phyloP scores from a whole-genome alignment of 2,329 filamentous ascomycete species.

The Scorias spongiosa region DNA sequence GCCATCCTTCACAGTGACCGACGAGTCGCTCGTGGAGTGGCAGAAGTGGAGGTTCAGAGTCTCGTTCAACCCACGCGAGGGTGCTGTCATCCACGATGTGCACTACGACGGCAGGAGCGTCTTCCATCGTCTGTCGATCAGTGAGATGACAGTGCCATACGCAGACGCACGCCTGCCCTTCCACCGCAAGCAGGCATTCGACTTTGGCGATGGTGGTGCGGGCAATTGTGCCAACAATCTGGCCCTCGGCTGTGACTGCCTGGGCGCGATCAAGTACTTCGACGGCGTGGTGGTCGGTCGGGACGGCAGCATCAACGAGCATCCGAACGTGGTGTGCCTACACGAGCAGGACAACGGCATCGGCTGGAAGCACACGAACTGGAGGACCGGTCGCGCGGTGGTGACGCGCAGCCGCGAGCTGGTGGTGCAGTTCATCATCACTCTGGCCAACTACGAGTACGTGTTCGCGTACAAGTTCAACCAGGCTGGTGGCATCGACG shows the following conservation, averaged over 20 bases:
- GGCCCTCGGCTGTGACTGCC: slow-evolving; percentile 54
- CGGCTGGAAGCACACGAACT: slow-evolving; percentile 59
- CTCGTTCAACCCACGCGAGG: slow-evolving; percentile 48
- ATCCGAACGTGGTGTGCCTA: slow-evolving; percentile 54
- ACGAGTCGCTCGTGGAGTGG: slow-evolving; percentile 35
- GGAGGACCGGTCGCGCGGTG: slow-evolving; percentile 48
- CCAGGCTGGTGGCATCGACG: slow-evolving; percentile 50
- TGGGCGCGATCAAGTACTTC: slow-evolving; percentile 56
- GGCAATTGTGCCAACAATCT: slow-evolving; percentile 56
- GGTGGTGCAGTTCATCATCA: slow-evolving; percentile 55
- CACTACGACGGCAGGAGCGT: slow-evolving; percentile 37
- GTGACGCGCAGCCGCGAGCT: slow-evolving; percentile 49
- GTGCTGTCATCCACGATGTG: slow-evolving; percentile 53
- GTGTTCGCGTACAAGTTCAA: slow-evolving; percentile 59
- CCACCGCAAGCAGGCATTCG: slow-evolving; percentile 56
- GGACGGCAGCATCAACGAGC: slow-evolving; percentile 41
- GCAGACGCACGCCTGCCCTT: slow-evolving; percentile 51
- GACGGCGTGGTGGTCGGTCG: slow-evolving; percentile 42
- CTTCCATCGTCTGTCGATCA: slow-evolving; percentile 51
- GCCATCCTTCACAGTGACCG: slow-evolving; percentile 45
- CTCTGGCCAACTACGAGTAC: slow-evolving; percentile 59
- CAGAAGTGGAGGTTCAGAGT: slow-evolving; percentile 51
- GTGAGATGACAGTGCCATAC: slow-evolving; percentile 52
- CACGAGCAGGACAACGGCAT: slow-evolving; percentile 58
- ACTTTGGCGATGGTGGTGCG: slow-evolving; percentile 51